A percentile compares a stretch with the other conserved stretches of the same genome.
Conservation (phyloP, 1,139 yeast species). For the Sugiyamaella grinbergsii region DNA sequence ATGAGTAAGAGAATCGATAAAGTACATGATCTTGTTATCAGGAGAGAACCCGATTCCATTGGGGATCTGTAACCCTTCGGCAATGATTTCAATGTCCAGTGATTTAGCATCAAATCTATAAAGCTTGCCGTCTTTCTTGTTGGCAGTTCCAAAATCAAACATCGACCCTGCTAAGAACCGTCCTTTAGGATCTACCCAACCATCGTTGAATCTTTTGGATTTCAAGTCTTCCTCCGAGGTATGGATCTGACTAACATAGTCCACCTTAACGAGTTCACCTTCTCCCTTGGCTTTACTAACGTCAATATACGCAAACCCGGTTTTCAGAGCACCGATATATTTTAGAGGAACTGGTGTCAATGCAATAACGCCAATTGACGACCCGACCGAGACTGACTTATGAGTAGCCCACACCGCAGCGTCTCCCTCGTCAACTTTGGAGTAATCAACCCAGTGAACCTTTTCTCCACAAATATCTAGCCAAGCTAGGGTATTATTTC, state of each 20-base stretch:
- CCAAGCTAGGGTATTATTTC: constrained; percentile 37
- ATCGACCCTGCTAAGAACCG: constrained; percentile 41
- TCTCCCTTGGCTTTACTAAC: constrained; percentile 28
- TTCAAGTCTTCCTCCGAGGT: constrained; percentile 18
- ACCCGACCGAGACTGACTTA: constrained; percentile 28
- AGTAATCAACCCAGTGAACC: constrained; percentile 36
- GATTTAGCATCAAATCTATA: constrained; percentile 28
- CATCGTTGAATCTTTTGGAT: constrained; percentile 41
- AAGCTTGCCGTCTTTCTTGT: constrained; percentile 36
- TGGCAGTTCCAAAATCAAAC: constrained; percentile 30
- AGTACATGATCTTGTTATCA: constrained; percentile 55
- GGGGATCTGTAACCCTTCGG: constrained; percentile 31
- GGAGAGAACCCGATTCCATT: constrained; percentile 79
- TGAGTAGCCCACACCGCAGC: constrained; percentile 28
- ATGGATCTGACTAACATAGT: constrained; percentile 27
- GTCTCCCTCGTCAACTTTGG: constrained; percentile 23
- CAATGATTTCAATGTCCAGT: constrained; percentile 20
- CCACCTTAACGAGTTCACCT: constrained; percentile 29
- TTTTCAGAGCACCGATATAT: constrained; percentile 37
- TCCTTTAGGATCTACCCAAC: constrained; percentile 43
- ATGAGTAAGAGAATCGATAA: constrained; percentile 70
- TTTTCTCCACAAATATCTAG: constrained; percentile 39
- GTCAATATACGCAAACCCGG: constrained; percentile 39
- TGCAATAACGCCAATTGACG: constrained; percentile 39
- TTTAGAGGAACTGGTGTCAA: constrained; percentile 38